Evolutionary conservation across 2,329 filamentous ascomycete genomes (phyloP), one percentile per base, ranked within the genome.

Genomic region (Huntiella savannae): DNA sequence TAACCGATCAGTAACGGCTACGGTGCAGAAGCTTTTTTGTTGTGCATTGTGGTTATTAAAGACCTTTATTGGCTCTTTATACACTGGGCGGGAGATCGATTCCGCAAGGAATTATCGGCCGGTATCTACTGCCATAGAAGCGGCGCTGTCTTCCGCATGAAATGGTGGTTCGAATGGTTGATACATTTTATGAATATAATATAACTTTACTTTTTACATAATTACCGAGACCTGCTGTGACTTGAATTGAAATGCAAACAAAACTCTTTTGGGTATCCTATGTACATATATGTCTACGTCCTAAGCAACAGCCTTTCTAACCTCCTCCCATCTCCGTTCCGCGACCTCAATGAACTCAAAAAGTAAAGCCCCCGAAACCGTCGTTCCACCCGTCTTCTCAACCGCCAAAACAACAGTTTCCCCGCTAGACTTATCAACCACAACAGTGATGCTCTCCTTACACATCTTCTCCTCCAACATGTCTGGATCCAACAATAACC

Each of bases 61-160:
- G 28, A 34, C 48, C 48, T 49, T 49, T 36, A 49, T 22, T 47
- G 48, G 48, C n/a, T 40, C 37, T 73, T 56, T 61, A 60, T 61
- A 62, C 61, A 63, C 63, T 67, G 71, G 69, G 76, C 72, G 77
- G 70, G 60, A 82, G 75, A 82, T 64, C 54, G 62, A 73, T 52
- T 55, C 62, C 22, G 22, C 1, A 28, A 28, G 22, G 22, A 28
- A 55, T 55, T 58, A 61, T 73, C 79, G 69, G 75, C 77, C 77
- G 78, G 80, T 85, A 85, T 85, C 80, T 85, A 78, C 80, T 82
- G 77, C 79, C 77, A 77, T 82, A 71, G 79, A 85, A 73, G 77
- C 63, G 64, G 63, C 44, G 45, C 15, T 44, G 44, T 38, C 38
- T 49, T 40, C 42, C 48, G 60, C 68, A 68, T 84, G 80, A 83